These are phyloP conservation scores for Populus alba DNA, from an alignment of 345 rosid species.

Conservation along the genomic window DNA sequence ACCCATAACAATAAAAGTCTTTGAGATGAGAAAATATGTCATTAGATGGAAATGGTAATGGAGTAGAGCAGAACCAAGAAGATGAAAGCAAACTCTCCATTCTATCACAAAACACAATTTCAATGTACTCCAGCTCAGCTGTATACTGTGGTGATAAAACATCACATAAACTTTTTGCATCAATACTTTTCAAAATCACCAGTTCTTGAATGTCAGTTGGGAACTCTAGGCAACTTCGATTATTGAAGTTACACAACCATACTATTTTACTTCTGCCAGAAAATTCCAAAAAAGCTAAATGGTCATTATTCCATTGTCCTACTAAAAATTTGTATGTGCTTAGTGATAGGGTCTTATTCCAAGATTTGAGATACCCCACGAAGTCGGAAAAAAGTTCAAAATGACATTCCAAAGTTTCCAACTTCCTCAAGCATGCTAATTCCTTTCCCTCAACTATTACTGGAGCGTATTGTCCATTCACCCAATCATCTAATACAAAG, in stretches of 20 bases:
- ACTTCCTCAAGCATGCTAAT: neutral
- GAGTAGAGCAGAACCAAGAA: neutral
- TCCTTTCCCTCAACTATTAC: constrained; percentile 8
- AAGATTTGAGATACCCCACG: neutral
- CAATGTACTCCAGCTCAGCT: neutral
- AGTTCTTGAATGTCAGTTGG: neutral
- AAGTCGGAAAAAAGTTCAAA: neutral
- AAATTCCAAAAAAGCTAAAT: neutral
- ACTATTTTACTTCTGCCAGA: neutral
- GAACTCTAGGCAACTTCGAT: neutral
- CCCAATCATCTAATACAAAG: neutral
- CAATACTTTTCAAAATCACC: neutral
- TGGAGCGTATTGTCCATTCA: neutral
- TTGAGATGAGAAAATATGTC: neutral
- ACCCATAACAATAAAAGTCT: neutral
- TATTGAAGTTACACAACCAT: neutral
- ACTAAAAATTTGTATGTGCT: neutral
- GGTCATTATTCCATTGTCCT: neutral
- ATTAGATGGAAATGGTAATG: neutral
- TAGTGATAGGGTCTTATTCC: neutral
- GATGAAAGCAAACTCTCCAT: neutral
- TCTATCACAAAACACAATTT: neutral
- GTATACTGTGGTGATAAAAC: neutral
- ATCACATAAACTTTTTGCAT: neutral
- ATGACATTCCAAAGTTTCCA: constrained; percentile 7